Base-by-base conservation (phyloP, 2,329 filamentous ascomycete genomes). In the Thelonectria rubi region DNA sequence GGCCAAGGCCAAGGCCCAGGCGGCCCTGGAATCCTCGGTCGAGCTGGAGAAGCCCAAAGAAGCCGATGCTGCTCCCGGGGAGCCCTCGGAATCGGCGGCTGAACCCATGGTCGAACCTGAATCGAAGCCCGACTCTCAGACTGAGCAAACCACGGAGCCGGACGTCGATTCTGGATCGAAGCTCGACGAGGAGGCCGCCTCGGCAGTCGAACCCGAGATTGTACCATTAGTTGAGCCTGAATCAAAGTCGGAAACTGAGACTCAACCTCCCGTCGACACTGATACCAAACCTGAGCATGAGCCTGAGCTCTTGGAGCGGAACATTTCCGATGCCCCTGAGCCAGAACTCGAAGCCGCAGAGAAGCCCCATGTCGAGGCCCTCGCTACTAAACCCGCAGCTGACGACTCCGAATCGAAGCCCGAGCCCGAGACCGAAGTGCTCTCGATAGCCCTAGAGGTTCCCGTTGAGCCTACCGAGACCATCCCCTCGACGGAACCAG, bases 151-250 rank as follows among this genome's bases (percentile, higher is more conserved):
- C 18, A 37, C 43, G 15, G 55, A 59, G 52, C 58, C 51, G 55
- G 67, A 64, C 20, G 53, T 54, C 55, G 63, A 59, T 55, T 56
- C 58, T 65, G 65, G 60, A 53, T 21, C 58, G 54, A 63, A 65
- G 47, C 58, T 61, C 63, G 65, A 72, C 47, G 64, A 71, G 61
- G 64, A 70, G 62, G 46, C 60, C 62, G 45, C 60, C 58, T 47
- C 55, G 50, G 57, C 60, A 43, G 58, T 53, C 55, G 62, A 70
- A 62, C n/a, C 30, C 37, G 66, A 73, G 63, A 65, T 60, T 63
- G 71, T 74, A 62, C 65, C 61, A 67, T 65, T 69, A 69, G 53
- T 69, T 68, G 67, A 71, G 62, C 65, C 65, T 72, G 69, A 72
- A 70, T 63, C 69, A 52, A 68, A 72, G 65, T 64, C 58, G 56